phyloP scores from a whole-genome alignment of 495 filamentous ascomycete genomes.

The Neurospora hispaniola region DNA sequence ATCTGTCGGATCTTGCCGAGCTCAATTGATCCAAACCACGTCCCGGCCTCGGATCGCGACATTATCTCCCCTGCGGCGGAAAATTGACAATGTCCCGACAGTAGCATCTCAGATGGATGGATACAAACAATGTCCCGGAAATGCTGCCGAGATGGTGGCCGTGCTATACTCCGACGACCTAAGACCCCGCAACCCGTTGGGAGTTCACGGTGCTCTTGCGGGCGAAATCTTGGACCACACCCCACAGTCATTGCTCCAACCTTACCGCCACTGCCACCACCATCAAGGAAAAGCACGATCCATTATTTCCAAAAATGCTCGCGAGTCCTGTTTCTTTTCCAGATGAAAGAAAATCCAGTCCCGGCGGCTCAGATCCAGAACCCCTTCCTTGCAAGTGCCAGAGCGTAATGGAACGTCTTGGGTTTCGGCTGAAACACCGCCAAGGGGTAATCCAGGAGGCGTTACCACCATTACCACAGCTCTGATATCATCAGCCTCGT shows the following conservation, averaged over 20 bases:
- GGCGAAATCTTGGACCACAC: neutral
- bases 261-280: no score
- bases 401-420: conserved; percentile 19
- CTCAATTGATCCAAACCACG: neutral
- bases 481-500: conserved; percentile 23
- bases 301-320: no score
- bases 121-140: neutral
- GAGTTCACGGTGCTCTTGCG: neutral
- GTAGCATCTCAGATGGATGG: neutral
- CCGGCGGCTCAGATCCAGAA: neutral
- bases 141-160: neutral
- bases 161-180: neutral
- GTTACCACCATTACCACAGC: conserved; percentile 4
- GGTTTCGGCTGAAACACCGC: conserved; percentile 31
- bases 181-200: neutral
- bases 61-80: no score
- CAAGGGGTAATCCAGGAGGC: conserved; percentile 10
- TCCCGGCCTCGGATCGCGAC: neutral
- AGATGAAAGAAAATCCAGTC: neutral
- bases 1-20: neutral
- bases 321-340: no score
- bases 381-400: neutral
- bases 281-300: no score
- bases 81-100: neutral
- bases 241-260: no score